phyloP scores from a whole-genome alignment of 352 stramenopile species.

The Elongisporangium senticosum region DNA sequence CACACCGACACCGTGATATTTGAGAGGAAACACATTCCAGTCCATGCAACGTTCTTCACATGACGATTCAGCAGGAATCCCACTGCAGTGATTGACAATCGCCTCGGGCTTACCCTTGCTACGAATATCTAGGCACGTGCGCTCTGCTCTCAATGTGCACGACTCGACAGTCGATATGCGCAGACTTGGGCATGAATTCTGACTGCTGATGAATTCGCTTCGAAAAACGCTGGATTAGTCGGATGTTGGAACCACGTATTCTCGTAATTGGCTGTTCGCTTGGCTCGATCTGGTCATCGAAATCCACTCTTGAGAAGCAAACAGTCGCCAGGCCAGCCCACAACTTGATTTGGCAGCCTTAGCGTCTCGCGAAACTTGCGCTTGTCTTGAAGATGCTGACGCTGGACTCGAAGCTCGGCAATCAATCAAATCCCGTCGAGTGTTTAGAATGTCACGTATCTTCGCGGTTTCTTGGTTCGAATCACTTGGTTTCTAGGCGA shows the following conservation, averaged over 20 bases:
- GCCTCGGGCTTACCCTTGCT: too few relatives aligned
- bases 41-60: too few relatives aligned
- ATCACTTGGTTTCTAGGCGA: too few relatives aligned
- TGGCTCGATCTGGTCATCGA: neutral
- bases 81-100: too few relatives aligned
- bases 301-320: neutral
- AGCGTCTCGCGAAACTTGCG: neutral
- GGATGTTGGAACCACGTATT: neutral
- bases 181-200: neutral
- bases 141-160: neutral
- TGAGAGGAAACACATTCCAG: too few relatives aligned
- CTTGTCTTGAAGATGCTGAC: too few relatives aligned
- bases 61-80: too few relatives aligned
- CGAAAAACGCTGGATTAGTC: neutral
- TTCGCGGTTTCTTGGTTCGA: too few relatives aligned
- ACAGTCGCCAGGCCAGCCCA: neutral
- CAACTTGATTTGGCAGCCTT: neutral
- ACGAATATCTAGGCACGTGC: neutral
- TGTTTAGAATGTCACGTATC: too few relatives aligned
- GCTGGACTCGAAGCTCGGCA: too few relatives aligned
- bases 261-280: neutral
- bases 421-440: too few relatives aligned
- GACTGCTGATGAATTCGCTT: neutral
- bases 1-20: too few relatives aligned
- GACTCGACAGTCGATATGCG: neutral